A percentile compares a stretch with the other conserved stretches of the same genome.
Evolutionary conservation across 116 monocot species (phyloP).

Genomic region (Dioscorea cayenensis): DNA sequence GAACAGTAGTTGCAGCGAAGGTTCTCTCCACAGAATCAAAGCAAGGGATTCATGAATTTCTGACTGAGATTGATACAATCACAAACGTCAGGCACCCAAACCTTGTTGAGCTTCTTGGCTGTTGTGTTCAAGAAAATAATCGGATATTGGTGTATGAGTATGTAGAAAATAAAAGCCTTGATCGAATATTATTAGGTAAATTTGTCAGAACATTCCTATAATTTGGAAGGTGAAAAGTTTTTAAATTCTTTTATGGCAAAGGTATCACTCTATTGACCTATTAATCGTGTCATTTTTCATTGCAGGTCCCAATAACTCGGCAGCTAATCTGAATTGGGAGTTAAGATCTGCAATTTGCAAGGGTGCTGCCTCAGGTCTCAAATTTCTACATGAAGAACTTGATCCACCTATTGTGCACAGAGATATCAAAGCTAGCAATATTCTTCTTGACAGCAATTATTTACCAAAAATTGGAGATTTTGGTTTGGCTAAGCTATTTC

Average conservation of each 20-base stretch:
- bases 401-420: slow-evolving; percentile 70
- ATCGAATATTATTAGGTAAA: slow-evolving; percentile 62
- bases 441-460: slow-evolving; percentile 49
- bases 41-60: slow-evolving; percentile 68
- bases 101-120: slow-evolving; percentile 72
- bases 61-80: slow-evolving; percentile 73
- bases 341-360: slow-evolving; percentile 57
- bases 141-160: slow-evolving; percentile 76
- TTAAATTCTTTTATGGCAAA: not conserved
- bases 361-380: slow-evolving; percentile 63
- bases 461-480: slow-evolving; percentile 78
- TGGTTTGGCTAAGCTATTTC: slow-evolving; percentile 73
- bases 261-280: not conserved
- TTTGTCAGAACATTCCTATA: not conserved
- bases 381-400: slow-evolving; percentile 68
- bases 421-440: slow-evolving; percentile 82
- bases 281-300: not conserved
- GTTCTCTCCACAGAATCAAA: slow-evolving; percentile 69
- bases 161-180: slow-evolving; percentile 56
- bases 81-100: slow-evolving; percentile 72
- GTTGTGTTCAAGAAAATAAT: slow-evolving; percentile 53
- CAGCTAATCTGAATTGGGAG: slow-evolving; percentile 39
- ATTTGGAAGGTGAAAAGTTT: not conserved
- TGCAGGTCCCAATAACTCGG: slow-evolving; percentile 39
- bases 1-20: slow-evolving; percentile 51